Evolutionary conservation across 1,284 basidiomycete species (phyloP), one percentile per base, ranked within the genome.

Genomic region (Pseudozyma thailandica): DNA sequence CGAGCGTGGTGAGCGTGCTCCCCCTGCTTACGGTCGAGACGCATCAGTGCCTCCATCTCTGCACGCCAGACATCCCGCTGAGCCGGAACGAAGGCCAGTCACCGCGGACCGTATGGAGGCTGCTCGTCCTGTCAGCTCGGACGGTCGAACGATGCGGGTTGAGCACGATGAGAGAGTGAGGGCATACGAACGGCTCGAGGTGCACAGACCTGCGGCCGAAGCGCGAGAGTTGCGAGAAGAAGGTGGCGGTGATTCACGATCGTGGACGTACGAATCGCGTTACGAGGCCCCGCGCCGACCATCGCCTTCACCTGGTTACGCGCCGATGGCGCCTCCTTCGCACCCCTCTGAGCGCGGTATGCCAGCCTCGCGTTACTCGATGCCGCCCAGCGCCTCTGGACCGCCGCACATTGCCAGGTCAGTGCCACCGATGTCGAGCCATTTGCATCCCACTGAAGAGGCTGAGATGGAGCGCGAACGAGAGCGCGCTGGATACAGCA

Each of bases 261-360:
- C 68, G 1, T 55, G 68, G 52, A 52, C 48, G 61, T 64, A 60
- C 53, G 68, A 71, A 10, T 51, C 63, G 35, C 50, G 51, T 15
- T 64, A 59, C 48, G 68, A 60, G 18, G 56, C 61, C 2, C 60
- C 47, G n/a, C 60, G 52, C 33, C 56, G 63, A 28, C 49, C 57
- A 15, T 55, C 56, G 28, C 56, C 56, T 38, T 47, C 57, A 15
- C 44, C 60, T 1, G 56, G 50, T 45, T 71, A 64, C 27, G 56
- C 52, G 16, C 6, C 55, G 15, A 71, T 71, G 68, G 68, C 68
- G 18, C 68, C 68, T 6, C 68, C 68, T 18, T 49, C 57, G 41
- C 64, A 60, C 28, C 61, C 68, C 20, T 52, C 42, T 6, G 68
- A 71, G 27, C 68, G 68, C 7, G 43, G 49, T 6, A 25, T 48